These are phyloP conservation scores for Yamadazyma epiphylla DNA, from an alignment of 1,139 yeast genomes.

Conservation along the genomic window DNA sequence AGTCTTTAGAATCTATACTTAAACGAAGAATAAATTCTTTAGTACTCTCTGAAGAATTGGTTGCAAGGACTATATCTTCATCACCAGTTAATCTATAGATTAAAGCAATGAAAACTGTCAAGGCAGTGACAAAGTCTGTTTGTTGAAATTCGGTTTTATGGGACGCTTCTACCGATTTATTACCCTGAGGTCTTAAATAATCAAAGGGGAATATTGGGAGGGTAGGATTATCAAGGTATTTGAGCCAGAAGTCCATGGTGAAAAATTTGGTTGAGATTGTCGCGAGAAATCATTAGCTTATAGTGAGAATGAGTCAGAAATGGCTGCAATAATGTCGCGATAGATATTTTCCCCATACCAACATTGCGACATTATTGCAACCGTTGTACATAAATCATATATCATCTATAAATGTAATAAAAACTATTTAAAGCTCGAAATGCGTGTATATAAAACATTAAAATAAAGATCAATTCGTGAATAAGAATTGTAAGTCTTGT, in stretches of 20 bases:
- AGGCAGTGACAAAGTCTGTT: conserved; percentile 46
- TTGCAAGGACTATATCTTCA: conserved; percentile 85
- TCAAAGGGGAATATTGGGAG: conserved; percentile 86
- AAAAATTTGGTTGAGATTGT: background rate
- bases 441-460: background rate
- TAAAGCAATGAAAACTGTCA: conserved; percentile 70
- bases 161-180: conserved; percentile 63
- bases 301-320: background rate
- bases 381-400: background rate
- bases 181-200: conserved; percentile 73
- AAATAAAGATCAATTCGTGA: conserved; percentile 50
- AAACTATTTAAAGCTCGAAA: background rate
- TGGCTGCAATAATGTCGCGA: background rate
- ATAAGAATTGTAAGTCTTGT: conserved; percentile 89
- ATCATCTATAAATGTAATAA: background rate
- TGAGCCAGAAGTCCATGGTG: conserved; percentile 55
- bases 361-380: too few species aligned
- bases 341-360: too few species aligned
- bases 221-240: conserved; percentile 73
- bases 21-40: conserved; percentile 60
- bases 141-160: conserved; percentile 31
- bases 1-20: conserved; percentile 47
- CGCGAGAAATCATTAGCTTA: background rate
- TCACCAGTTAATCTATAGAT: conserved; percentile 86
- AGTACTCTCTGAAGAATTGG: conserved; percentile 42